Base-by-base conservation (phyloP, 1,139 yeast species). In the Maudiozyma humilis region DNA sequence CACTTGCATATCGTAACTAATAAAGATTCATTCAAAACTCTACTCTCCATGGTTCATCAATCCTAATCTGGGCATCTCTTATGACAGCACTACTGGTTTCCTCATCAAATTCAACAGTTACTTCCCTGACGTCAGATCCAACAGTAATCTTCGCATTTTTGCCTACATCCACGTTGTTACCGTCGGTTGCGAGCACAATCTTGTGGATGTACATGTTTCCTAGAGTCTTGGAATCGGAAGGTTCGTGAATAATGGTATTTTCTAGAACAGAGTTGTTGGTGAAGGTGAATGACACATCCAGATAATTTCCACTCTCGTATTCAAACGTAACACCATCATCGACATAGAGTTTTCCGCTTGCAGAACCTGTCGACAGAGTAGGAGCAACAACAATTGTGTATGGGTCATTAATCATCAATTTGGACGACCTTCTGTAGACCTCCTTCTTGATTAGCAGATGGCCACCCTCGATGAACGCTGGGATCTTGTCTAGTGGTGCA, bases 271-370 rank as follows among this genome's bases (percentile, higher is more conserved):
- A 45, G 8, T 60, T 57, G 12, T 32, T 18, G 10, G 49, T 46
- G 18, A 68, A 60, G 4, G 47, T 44, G 40, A 83, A 69, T 1
- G 65, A 54, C 2, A 76, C 57, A 32, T 67, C 56, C 4, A 78
- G 43, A 53, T 52, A 82, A 14, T 73, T 73, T 2, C 80, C 82
- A 0, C 65, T 48, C 45, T 65, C 56, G 60, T 82, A 80, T 20
- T 68, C 73, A 55, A 74, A 86, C 0, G 91, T 72, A 55, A 80
- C 84, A 13, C 95, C 94, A 62, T 86, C 95, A 62, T 89, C 98
- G 39, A 82, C 65, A 59, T 89, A 91, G 29, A 91, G 60, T 14
- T 76, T 77, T 1, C 83, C 82, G 0, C 61, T 56, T 0, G 93
- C 89, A 1, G 59, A 49, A 10, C 41, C 41, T 1, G 78, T 78